These are phyloP conservation scores for Xerocomus brunneocitrinus DNA, from an alignment of 768 basidiomycete species.

Conservation along the genomic window DNA sequence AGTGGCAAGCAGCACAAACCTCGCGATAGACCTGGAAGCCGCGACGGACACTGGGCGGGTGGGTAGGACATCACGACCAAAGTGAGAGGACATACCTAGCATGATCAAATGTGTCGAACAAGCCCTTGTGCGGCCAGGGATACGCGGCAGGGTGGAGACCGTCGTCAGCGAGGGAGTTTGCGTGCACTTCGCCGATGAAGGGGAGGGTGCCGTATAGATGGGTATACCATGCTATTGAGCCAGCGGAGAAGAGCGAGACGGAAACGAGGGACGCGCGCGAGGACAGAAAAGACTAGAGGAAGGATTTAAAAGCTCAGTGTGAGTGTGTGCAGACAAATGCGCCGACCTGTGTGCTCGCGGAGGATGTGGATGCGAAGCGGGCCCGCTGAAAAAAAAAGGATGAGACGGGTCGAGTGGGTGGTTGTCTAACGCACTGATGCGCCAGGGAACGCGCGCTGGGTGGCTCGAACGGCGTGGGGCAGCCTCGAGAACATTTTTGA, in stretches of 20 bases:
- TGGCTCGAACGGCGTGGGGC: slow-evolving; percentile 67
- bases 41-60: slow-evolving; percentile 71
- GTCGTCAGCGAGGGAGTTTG: slow-evolving; percentile 88
- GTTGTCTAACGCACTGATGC: slow-evolving; percentile 41
- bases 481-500: slow-evolving; percentile 81
- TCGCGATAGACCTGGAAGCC: slow-evolving; percentile 98
- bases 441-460: slow-evolving; percentile 46
- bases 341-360: slow-evolving; percentile 63
- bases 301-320: background rate
- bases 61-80: slow-evolving; percentile 7
- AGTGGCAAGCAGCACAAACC: slow-evolving; percentile 98
- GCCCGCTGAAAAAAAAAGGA: slow-evolving; percentile 39
- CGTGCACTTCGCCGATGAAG: slow-evolving; percentile 88
- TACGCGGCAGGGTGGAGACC: slow-evolving; percentile 84
- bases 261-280: slow-evolving; percentile 75
- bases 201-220: slow-evolving; percentile 88
- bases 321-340: background rate
- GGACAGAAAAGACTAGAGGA: slow-evolving; percentile 52
- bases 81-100: slow-evolving; percentile 61
- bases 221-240: slow-evolving; percentile 95
- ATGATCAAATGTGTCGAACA: slow-evolving; percentile 92
- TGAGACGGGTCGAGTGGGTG: slow-evolving; percentile 12
- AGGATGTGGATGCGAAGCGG: slow-evolving; percentile 68
- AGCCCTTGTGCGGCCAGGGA: slow-evolving; percentile 91
- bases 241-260: slow-evolving; percentile 71